Base-by-base conservation (phyloP, 176 grass and related monocot species). In the Oryza rufipogon region DNA sequence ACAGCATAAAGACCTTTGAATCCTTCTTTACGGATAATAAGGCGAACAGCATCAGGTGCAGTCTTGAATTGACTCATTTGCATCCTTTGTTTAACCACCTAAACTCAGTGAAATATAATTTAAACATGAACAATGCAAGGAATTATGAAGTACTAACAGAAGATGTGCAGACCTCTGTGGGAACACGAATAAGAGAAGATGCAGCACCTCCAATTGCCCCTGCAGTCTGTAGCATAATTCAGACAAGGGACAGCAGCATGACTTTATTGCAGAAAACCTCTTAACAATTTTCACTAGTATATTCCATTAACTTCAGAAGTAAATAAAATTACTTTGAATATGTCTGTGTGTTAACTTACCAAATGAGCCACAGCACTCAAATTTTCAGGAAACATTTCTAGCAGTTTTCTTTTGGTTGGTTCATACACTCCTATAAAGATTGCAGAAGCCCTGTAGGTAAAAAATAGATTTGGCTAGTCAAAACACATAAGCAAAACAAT, bases 341-440 rank as follows among this genome's bases (percentile, higher is more conserved):
- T 28, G 23, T 25, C 22, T 52, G 20, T 13, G 26, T 64, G 41
- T 71, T 78, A 81, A 80, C 86, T 81, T 92, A 92, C 90, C 80
- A 95, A 81, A 88, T 92, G 93, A 79, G 90, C 90, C 67, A 92
- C 19, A 47, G 88, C 86, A 71, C 93, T 95, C 41, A 90, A 83
- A 71, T 92, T 92, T 85, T 92, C 88, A 71, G 90, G 86, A 90
- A 92, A 80, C 7, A 84, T 46, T 70, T 87, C 82, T 82, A 90
- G 60, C 75, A 95, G 70, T 28, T 92, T 95, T 75, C 85, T 88
- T 81, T 95, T 95, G 38, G 90, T 76, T 77, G 90, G 93, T 73
- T 95, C 93, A 83, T 95, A 92, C 86, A 92, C 73, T 63, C 93
- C 93, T 25, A 95, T 71, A 87, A 92, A 95, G 79, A 92, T 39